Evolutionary conservation across 1,139 yeast genomes (phyloP).

Genomic region (Blastobotrys serpentis): DNA sequence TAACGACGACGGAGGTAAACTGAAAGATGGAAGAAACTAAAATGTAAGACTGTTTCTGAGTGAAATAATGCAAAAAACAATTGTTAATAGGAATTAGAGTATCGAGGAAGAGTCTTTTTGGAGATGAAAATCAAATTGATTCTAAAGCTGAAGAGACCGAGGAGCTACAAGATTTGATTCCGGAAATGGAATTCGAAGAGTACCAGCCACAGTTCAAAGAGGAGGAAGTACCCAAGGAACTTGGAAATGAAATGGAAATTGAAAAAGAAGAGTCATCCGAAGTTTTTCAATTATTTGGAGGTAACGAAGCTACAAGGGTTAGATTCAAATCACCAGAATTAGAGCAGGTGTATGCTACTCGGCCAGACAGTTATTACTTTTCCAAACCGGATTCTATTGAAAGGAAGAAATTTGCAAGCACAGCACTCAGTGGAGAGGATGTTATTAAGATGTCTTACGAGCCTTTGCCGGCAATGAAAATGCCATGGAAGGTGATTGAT

Average conservation of each 20-base stretch:
- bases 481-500: slow-evolving; percentile 31
- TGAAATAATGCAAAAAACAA: no score
- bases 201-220: slow-evolving; percentile 17
- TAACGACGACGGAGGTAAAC: background rate
- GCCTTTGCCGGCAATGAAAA: slow-evolving; percentile 23
- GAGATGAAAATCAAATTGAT: background rate
- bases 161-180: slow-evolving; percentile 15
- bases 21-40: background rate
- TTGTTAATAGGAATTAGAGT: slow-evolving; percentile 17
- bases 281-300: slow-evolving; percentile 17
- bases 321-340: slow-evolving; percentile 12
- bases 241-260: no score
- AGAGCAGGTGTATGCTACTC: slow-evolving; percentile 16
- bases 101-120: slow-evolving; percentile 25
- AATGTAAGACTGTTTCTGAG: background rate
- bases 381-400: slow-evolving; percentile 17
- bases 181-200: slow-evolving; percentile 31
- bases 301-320: slow-evolving; percentile 10
- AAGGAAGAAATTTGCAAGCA: slow-evolving; percentile 15
- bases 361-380: slow-evolving; percentile 33
- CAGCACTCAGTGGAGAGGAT: slow-evolving; percentile 31
- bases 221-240: slow-evolving; percentile 13
- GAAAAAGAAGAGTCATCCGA: slow-evolving; percentile 19
- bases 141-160: slow-evolving; percentile 15
- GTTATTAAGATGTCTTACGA: slow-evolving; percentile 19